phyloP scores from a whole-genome alignment of 2,329 filamentous ascomycete genomes.

The Fusarium ambrosium region DNA sequence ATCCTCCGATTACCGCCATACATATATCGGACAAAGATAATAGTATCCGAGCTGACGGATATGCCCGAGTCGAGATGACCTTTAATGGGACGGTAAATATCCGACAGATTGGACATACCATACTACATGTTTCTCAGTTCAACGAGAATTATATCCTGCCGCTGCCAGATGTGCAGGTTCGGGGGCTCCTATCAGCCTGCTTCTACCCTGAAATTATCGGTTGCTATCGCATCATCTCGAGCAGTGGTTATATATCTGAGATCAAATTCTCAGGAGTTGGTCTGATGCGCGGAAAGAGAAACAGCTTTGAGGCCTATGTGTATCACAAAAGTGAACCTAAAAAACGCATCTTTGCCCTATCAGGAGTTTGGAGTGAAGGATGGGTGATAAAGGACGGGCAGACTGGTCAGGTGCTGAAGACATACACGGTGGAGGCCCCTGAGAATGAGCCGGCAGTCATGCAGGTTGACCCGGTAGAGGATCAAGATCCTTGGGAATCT shows the following conservation, averaged over 20 bases:
- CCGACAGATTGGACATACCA: constrained; percentile 55
- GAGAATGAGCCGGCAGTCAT: background rate
- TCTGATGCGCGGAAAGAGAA: background rate
- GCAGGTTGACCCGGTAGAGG: constrained; percentile 58
- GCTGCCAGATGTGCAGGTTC: background rate
- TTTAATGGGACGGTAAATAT: constrained; percentile 63
- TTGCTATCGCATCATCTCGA: background rate
- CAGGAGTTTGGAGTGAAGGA: background rate
- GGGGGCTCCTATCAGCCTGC: background rate
- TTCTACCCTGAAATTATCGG: background rate
- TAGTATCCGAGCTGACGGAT: constrained; percentile 62
- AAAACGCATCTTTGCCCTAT: background rate
- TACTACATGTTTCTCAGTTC: background rate
- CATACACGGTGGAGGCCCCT: background rate
- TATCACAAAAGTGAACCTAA: background rate
- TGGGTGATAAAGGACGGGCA: background rate
- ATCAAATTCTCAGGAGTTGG: background rate
- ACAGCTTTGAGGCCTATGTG: background rate
- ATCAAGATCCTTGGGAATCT: constrained; percentile 85
- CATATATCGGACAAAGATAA: constrained; percentile 58
- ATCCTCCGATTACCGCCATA: constrained; percentile 67
- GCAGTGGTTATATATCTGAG: background rate
- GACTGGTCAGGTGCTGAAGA: background rate
- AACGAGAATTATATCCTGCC: background rate
- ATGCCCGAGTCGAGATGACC: constrained; percentile 64